Conservation (phyloP, 2,329 filamentous ascomycete genomes). For the Colletotrichum phormii region DNA sequence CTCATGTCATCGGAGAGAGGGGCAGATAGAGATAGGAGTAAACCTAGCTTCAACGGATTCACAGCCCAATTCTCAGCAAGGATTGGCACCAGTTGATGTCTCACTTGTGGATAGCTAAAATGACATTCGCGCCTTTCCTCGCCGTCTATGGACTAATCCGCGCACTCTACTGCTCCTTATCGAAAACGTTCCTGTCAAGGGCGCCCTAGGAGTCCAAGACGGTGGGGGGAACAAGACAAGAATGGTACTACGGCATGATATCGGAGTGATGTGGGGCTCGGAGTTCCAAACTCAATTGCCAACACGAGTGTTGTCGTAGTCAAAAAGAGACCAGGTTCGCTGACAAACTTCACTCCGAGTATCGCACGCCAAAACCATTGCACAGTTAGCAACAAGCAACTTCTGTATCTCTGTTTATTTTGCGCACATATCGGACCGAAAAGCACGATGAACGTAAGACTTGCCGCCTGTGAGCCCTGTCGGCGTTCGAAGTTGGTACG, state of each 20-base stretch:
- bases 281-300: too few relatives aligned
- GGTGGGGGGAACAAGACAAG: not conserved
- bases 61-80: not conserved
- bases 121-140: not conserved
- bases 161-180: not conserved
- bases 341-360: not conserved
- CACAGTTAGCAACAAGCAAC: not conserved
- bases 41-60: not conserved
- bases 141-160: conserved; percentile 39
- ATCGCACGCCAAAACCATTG: not conserved
- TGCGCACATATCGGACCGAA: not conserved
- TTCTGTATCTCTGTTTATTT: not conserved
- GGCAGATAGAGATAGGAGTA: not conserved
- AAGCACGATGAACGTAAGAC: not conserved
- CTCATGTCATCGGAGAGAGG: not conserved
- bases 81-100: not conserved
- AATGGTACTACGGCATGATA: not conserved
- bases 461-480: not conserved
- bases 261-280: not conserved
- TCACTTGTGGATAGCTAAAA: not conserved
- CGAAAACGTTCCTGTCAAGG: not conserved
- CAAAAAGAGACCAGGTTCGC: not conserved
- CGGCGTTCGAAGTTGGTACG: conserved; percentile 35
- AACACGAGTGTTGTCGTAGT: too few relatives aligned
- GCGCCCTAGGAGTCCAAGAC: not conserved